Evolutionary conservation across 805 yeast species (phyloP).

Genomic region (Kluyveromyces lactis): DNA sequence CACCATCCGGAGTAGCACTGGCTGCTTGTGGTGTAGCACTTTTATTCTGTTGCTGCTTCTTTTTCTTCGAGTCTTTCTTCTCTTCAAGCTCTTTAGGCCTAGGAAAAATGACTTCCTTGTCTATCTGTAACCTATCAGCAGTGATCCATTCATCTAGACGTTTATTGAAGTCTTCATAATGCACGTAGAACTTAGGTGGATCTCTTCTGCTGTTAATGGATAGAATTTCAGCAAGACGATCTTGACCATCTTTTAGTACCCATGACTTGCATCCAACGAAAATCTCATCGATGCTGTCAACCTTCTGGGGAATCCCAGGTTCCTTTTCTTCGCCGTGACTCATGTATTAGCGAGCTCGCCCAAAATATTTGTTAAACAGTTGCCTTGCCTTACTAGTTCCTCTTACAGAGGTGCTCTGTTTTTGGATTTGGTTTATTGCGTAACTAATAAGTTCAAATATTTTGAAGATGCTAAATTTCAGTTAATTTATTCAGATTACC

Average conservation of each 20-base stretch:
- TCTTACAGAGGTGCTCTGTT: too few species aligned
- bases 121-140: slow-evolving; percentile 60
- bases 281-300: slow-evolving; percentile 40
- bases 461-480: too few species aligned
- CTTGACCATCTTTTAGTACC: slow-evolving; percentile 73
- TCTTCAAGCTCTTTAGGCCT: slow-evolving; percentile 45
- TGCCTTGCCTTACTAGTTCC: too few species aligned
- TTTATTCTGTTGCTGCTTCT: slow-evolving; percentile 31
- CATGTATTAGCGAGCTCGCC: slow-evolving; percentile 6
- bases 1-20: slow-evolving; percentile 26
- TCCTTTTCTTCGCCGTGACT: slow-evolving; percentile 19
- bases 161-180: slow-evolving; percentile 89
- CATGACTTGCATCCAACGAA: slow-evolving; percentile 73
- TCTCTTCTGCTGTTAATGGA: slow-evolving; percentile 71
- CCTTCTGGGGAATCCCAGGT: slow-evolving; percentile 20
- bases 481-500: too few species aligned
- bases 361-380: too few species aligned
- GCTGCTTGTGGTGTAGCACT: slow-evolving; percentile 13
- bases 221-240: slow-evolving; percentile 76
- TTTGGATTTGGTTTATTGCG: too few species aligned
- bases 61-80: slow-evolving; percentile 28
- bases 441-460: too few species aligned
- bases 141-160: slow-evolving; percentile 94
- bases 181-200: slow-evolving; percentile 78
- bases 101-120: slow-evolving; percentile 65